Evolutionary conservation across 1,284 basidiomycete species (phyloP), one percentile per base, ranked within the genome.

Genomic region (Austropuccinia psidii): DNA sequence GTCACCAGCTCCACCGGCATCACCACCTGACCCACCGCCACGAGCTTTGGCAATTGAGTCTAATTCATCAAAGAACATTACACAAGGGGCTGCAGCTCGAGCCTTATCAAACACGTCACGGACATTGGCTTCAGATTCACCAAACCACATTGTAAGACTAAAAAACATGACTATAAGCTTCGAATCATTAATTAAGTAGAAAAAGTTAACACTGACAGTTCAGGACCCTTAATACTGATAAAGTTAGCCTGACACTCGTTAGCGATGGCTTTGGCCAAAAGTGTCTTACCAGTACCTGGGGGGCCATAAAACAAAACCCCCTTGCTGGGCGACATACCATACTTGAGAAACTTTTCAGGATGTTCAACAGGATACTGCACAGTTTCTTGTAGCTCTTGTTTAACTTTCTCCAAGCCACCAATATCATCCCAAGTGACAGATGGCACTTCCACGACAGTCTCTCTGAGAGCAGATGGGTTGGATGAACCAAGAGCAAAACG

Each of bases 21-120:
- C 95, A 66, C 92, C 93, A 17, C 86, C 84, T 1, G 86, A 85
- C 21, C 85, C 84, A 33, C 83, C 83, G 75, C 95, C 95, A 83
- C 96, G 91, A 64, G 93, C 87, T 84, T 98, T 98, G 70, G 95
- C 95, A 78, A 98, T 98, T 13, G 95, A 96, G 81, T 98, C 95
- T 80, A 99, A 85, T 83, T 99, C 95, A 80, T 99, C 95, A 83
- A 98, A 98, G 90, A 98, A 98, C 93, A 98, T 97, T 77, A 98
- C 93, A 82, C 95, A 98, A 52, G 96, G 96, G 8, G 95, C 94
- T 4, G 96, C 96, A 27, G 95, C 95, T 78, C 96, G 91, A 67
- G 96, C 95, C 84, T 98, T 98, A 87, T 98, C 95, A 82, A 99
- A 99, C 75, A 98, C 93, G 78, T 98, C 96, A 78, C 96, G 92